These are phyloP conservation scores for Pleurozium schreberi DNA, from an alignment of 225 moss, liverwort and hornwort species.

Conservation along the genomic window DNA sequence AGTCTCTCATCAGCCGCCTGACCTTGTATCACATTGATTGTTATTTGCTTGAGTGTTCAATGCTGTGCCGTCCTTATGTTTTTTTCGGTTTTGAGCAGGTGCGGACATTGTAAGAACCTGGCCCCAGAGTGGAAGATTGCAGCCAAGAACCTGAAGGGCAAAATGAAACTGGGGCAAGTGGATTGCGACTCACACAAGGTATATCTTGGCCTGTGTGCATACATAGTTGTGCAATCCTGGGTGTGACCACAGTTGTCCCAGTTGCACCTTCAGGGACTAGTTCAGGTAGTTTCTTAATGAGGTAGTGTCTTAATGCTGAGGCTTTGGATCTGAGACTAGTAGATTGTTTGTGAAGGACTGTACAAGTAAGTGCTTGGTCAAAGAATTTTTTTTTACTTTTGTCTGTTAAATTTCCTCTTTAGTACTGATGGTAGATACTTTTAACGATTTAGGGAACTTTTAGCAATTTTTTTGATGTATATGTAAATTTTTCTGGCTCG, in stretches of 20 bases:
- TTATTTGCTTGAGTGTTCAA: not conserved
- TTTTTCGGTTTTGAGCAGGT: conserved; percentile 29
- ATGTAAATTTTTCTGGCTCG: not conserved
- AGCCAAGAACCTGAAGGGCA: conserved; percentile 79
- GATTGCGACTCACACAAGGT: conserved; percentile 87
- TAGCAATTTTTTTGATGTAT: not conserved
- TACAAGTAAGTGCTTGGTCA: not conserved
- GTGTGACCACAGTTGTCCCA: not conserved
- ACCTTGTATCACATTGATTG: not conserved
- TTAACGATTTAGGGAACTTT: not conserved
- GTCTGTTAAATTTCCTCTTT: not conserved
- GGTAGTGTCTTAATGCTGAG: not conserved
- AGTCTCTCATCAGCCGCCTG: not conserved
- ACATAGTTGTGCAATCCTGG: not conserved
- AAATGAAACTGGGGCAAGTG: conserved; percentile 74
- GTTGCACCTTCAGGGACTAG: not conserved
- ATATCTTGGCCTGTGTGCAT: not conserved
- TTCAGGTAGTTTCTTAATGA: not conserved
- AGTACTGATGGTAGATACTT: not conserved
- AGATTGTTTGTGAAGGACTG: not conserved
- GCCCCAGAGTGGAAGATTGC: conserved; percentile 93
- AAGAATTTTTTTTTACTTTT: not conserved
- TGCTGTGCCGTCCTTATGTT: not conserved
- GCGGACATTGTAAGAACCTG: conserved; percentile 90
- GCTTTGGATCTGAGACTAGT: not conserved